A percentile compares a stretch with the other conserved stretches of the same genome.
Conservation (phyloP, 441 rosid species). For the Arabidopsis lyrata region DNA sequence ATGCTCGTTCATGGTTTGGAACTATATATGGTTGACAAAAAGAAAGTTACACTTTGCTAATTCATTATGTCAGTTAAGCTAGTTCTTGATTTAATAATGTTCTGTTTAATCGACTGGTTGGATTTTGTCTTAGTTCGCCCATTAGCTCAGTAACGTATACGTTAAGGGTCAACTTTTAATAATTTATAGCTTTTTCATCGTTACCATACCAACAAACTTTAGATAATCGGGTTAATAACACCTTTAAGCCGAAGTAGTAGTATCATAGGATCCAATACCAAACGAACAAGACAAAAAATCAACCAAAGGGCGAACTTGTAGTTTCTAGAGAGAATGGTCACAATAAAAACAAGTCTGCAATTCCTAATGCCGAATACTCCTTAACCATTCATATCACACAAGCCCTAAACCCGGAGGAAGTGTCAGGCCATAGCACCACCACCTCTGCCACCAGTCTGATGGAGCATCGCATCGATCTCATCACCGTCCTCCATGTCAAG, state of each 20-base stretch:
- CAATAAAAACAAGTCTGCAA: conserved; percentile 33
- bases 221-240: conserved; percentile 5
- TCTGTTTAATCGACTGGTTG: neutral
- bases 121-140: neutral
- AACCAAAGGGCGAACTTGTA: conserved; percentile 2
- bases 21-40: too few relatives aligned
- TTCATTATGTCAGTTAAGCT: too few relatives aligned
- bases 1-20: neutral
- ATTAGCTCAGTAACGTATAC: neutral
- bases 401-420: conserved; percentile 12
- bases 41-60: too few relatives aligned
- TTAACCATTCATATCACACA: conserved; percentile 42
- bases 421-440: conserved; percentile 18
- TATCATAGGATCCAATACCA: conserved; percentile 14
- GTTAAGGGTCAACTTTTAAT: too few relatives aligned
- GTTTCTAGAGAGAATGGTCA: conserved; percentile 34
- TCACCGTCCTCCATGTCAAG: conserved; percentile 86
- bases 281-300: conserved; percentile 29
- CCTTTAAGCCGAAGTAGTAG: neutral
- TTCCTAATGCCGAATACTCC: conserved; percentile 38
- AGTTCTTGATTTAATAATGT: neutral
- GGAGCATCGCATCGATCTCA: conserved; percentile 82
- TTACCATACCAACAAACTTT: neutral
- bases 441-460: conserved; percentile 63
- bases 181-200: neutral